Evolutionary conservation across 2,329 filamentous ascomycete genomes (phyloP).

Genomic region (Ascocoryne sarcoides): DNA sequence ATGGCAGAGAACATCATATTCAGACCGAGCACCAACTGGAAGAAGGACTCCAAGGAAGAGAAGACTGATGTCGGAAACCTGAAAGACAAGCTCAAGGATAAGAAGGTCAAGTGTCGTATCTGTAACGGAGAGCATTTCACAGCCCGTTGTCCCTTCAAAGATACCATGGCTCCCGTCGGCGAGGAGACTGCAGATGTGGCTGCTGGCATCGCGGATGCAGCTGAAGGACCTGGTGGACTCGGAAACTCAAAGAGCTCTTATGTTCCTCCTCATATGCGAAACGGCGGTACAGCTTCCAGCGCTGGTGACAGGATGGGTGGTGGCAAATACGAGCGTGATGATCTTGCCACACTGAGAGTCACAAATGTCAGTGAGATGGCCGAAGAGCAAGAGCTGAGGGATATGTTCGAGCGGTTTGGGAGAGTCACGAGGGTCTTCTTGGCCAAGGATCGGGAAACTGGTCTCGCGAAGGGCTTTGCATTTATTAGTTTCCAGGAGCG

Average conservation of each 20-base stretch:
- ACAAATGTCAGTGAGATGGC: conserved; percentile 98
- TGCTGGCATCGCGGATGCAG: conserved; percentile 37
- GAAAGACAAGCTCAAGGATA: conserved; percentile 87
- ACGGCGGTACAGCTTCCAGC: conserved; percentile 48
- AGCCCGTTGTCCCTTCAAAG: conserved; percentile 97
- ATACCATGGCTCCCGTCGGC: conserved; percentile 89
- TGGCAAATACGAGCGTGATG: conserved; percentile 92
- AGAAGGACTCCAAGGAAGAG: conserved; percentile 77
- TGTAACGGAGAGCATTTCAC: conserved; percentile 99
- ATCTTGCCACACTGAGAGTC: conserved; percentile 90
- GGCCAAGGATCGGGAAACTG: conserved; percentile 95
- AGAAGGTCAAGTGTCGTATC: conserved; percentile 99
- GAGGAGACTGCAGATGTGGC: conserved; percentile 48
- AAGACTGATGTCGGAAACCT: conserved; percentile 65
- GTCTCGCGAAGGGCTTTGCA: conserved; percentile 94
- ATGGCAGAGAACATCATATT: conserved; percentile 98
- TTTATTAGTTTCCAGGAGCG: conserved; percentile 97
- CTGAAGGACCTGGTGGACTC: conserved; percentile 43
- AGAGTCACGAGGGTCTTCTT: conserved; percentile 96
- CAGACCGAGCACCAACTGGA: conserved; percentile 88
- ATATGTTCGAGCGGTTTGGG: conserved; percentile 97
- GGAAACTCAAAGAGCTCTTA: conserved; percentile 72
- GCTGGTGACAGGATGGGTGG: conserved; percentile 73
- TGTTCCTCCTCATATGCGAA: conserved; percentile 86
- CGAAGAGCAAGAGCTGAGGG: conserved; percentile 88